A percentile compares a stretch with the other conserved stretches of the same genome.
These are phyloP conservation scores for Microascus cirrosus DNA, from an alignment of 2,329 filamentous ascomycete species.

Conservation along the genomic window DNA sequence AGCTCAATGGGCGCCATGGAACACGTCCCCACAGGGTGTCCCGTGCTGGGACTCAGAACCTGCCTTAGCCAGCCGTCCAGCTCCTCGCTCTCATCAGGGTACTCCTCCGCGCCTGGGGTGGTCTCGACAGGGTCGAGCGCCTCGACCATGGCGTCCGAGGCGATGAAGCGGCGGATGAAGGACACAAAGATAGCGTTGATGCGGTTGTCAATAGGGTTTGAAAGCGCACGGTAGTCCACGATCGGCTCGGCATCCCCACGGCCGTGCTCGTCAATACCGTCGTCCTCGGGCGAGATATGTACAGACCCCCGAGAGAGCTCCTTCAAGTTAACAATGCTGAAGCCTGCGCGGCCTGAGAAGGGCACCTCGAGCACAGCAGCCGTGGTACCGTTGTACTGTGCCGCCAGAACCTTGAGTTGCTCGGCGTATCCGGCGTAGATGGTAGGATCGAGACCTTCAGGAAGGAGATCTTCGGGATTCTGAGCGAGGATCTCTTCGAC, in stretches of 20 bases:
- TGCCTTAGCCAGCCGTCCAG: conserved; percentile 10
- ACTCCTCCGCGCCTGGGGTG: conserved; percentile 20
- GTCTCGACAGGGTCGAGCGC: conserved; percentile 22
- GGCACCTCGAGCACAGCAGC: conserved; percentile 14
- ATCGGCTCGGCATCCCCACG: conserved; percentile 32
- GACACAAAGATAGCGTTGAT: conserved; percentile 27
- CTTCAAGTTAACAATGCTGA: conserved; percentile 11
- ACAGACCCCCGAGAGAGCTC: conserved; percentile 43
- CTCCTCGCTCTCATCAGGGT: conserved; percentile 10
- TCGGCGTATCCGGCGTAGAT: conserved; percentile 10
- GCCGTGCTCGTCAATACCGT: conserved; percentile 8
- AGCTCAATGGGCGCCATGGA: conserved; percentile 7
- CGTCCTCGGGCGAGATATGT: conserved; percentile 32
- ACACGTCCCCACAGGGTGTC: conserved; percentile 8
- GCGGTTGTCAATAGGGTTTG: conserved; percentile 39
- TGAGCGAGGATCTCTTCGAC: conserved; percentile 11
- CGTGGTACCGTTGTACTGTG: conserved; percentile 7
- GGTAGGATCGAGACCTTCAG: conserved; percentile 6
- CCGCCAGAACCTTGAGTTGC: conserved; percentile 9
- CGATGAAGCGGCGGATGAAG: conserved; percentile 21
- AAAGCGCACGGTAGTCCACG: conserved; percentile 28
- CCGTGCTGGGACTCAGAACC: conserved; percentile 6
- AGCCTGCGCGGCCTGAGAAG: conserved; percentile 7
- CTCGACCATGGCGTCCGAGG: conserved; percentile 19
- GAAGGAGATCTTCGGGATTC: conserved; percentile 12